Evolutionary conservation across 352 stramenopile species (phyloP), one percentile per base, ranked within the genome.

Genomic region (Pythium phragmiticola): DNA sequence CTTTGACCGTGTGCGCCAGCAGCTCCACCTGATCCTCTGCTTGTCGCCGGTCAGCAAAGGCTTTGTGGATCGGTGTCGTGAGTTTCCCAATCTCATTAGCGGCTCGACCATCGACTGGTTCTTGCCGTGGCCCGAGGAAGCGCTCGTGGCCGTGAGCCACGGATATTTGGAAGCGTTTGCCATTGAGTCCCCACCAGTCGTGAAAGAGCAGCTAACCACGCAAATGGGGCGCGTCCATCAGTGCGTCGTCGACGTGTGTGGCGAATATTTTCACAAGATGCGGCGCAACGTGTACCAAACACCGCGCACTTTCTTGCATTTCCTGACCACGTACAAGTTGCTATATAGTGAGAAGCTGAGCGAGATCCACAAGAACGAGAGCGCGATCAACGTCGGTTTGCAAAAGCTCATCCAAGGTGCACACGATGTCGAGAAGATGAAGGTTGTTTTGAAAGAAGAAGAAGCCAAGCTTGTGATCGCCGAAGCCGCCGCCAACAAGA

Each of bases 31-130:
- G 14, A 71, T 96, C 1, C 50, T 98, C 30, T 97, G 85, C 58
- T 80, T 98, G 17, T 97, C 89, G 9, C 91, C 91, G 0, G 85
- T 97, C 17, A 94, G 81, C 62, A 56, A 72, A 26, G 67, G 60
- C 8, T 97, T 98, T 63, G 74, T 76, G 4, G 88, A 95, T 8
- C 75, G 88, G 1, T 92, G 87, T 51, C 81, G 87, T 12, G 89
- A 95, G 53, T 98, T 97, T 52, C 90, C 91, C 4, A 87, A 92
- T 37, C 68, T 97, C 17, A 86, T 97, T 39, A 90, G 71, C 60
- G 88, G 87, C 9, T 96, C 81, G 52, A 96, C 84, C 6, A 88
- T 97, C 51, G 84, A 98, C 65, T 97, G 89, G 88, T 97, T 96
- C 63, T 64, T 97, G 43, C 72, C 88, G 5, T 98, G 91, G 90